A percentile compares a stretch with the other conserved stretches of the same genome.
Evolutionary conservation across 2,329 filamentous ascomycete species (phyloP).

Genomic region (Neurospora sp.): DNA sequence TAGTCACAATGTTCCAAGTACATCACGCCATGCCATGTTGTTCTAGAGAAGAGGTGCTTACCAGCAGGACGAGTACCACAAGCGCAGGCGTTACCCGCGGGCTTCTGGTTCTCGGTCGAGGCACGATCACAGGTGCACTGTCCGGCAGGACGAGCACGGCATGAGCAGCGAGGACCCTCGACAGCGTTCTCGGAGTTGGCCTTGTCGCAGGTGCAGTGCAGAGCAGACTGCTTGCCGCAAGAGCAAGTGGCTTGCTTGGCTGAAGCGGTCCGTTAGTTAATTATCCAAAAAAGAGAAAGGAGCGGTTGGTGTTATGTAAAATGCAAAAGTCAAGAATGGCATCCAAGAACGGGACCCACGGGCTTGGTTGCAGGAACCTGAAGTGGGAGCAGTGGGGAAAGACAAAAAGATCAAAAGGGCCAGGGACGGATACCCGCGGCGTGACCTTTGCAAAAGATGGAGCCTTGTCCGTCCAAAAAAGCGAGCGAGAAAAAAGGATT

Average conservation of each 20-base stretch:
- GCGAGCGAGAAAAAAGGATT: not conserved
- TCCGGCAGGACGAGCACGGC: constrained; percentile 69
- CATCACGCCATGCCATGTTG: not conserved
- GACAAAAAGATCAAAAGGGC: not conserved
- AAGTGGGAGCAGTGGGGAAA: not conserved
- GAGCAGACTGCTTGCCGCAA: constrained; percentile 78
- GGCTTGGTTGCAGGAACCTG: not conserved
- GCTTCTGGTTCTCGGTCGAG: constrained; percentile 55
- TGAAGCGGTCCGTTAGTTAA: constrained; percentile 18
- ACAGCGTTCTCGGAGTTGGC: constrained; percentile 65
- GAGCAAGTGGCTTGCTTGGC: constrained; percentile 67
- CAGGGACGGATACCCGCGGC: not conserved
- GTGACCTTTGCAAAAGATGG: not conserved
- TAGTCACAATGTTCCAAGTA: not conserved
- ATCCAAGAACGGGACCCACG: not conserved
- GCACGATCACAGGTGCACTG: constrained; percentile 75
- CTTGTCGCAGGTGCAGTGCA: constrained; percentile 79
- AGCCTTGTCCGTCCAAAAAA: not conserved
- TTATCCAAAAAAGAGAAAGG: not conserved
- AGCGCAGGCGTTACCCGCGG: constrained; percentile 54
- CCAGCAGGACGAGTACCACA: constrained; percentile 68
- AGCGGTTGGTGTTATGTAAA: not conserved
- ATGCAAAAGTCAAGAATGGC: not conserved
- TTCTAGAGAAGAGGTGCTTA: constrained; percentile 31
- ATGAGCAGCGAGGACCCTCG: constrained; percentile 68